A percentile compares a stretch with the other conserved stretches of the same genome.
These are phyloP conservation scores for Pestalotiopsis sp. DNA, from an alignment of 2,329 filamentous ascomycete species.

Conservation along the genomic window DNA sequence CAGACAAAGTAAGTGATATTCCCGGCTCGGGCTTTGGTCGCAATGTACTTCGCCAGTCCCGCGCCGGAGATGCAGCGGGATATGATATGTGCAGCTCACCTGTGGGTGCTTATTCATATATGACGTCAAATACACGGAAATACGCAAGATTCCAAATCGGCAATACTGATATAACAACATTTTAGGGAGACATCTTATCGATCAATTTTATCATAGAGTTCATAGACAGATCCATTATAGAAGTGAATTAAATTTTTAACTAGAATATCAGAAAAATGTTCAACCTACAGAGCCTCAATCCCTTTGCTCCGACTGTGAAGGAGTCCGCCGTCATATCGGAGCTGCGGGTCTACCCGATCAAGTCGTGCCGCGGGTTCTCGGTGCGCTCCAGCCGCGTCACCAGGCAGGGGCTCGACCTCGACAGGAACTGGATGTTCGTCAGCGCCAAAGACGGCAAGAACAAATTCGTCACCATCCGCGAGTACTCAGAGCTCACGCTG, in stretches of 20 bases:
- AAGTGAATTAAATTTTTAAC: not conserved
- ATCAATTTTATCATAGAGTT: too few species aligned
- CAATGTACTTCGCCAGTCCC: too few species aligned
- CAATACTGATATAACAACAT: not conserved
- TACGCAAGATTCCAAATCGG: not conserved
- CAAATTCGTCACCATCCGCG: slow-evolving; percentile 62
- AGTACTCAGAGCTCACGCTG: slow-evolving; percentile 62
- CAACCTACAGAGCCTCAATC: slow-evolving; percentile 5
- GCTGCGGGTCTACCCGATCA: slow-evolving; percentile 64
- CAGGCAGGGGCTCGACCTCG: slow-evolving; percentile 60
- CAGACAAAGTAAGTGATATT: too few species aligned
- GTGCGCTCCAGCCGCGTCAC: slow-evolving; percentile 52
- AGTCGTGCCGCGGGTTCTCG: slow-evolving; percentile 65
- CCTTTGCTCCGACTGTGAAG: not conserved
- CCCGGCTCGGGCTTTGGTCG: too few species aligned
- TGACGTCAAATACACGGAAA: not conserved
- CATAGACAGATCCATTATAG: too few species aligned
- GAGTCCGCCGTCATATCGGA: not conserved
- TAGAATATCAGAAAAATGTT: not conserved
- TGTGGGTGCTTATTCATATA: not conserved
- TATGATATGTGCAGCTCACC: not conserved
- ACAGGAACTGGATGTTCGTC: slow-evolving; percentile 69
- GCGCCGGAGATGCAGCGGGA: not conserved
- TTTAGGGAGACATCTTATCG: not conserved
- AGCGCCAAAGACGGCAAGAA: slow-evolving; percentile 42